Conservation (phyloP, 2,329 filamentous ascomycete species). For the Botrytis fabae region DNA sequence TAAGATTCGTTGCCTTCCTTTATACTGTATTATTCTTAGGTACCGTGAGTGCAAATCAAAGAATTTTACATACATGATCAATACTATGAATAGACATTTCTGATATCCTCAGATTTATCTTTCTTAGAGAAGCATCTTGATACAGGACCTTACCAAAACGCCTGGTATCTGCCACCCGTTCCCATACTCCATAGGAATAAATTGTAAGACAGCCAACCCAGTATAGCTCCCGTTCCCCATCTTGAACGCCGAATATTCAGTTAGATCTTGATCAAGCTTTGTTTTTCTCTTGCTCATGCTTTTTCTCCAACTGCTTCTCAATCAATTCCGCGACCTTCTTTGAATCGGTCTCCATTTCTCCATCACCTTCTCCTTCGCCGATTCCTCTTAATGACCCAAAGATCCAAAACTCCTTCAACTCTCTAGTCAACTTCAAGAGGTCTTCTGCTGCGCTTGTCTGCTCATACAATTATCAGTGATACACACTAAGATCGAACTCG, state of each 20-base stretch:
- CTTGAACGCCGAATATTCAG: background rate
- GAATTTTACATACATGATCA: background rate
- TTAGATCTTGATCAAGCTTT: conserved; percentile 2
- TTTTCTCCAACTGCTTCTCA: conserved; percentile 30
- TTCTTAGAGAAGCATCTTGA: background rate
- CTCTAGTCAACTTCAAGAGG: conserved; percentile 49
- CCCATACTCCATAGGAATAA: background rate
- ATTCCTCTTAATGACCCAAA: conserved; percentile 49
- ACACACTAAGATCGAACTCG: background rate
- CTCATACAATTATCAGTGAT: background rate
- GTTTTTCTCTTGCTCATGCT: conserved; percentile 15
- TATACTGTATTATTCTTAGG: background rate
- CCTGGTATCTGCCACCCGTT: conserved; percentile 22
- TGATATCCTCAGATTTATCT: background rate
- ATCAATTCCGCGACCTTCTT: conserved; percentile 38
- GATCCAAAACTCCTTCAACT: conserved; percentile 53
- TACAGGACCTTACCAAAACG: background rate
- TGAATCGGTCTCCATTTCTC: conserved; percentile 44
- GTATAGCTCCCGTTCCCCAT: background rate
- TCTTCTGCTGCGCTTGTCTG: conserved; percentile 44
- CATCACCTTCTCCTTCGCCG: conserved; percentile 46
- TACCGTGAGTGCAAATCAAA: background rate
- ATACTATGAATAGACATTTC: background rate
- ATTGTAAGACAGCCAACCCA: background rate
- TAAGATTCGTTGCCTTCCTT: background rate